These are phyloP conservation scores for Arthonia radiata DNA, from an alignment of 495 filamentous ascomycete species.

Conservation along the genomic window DNA sequence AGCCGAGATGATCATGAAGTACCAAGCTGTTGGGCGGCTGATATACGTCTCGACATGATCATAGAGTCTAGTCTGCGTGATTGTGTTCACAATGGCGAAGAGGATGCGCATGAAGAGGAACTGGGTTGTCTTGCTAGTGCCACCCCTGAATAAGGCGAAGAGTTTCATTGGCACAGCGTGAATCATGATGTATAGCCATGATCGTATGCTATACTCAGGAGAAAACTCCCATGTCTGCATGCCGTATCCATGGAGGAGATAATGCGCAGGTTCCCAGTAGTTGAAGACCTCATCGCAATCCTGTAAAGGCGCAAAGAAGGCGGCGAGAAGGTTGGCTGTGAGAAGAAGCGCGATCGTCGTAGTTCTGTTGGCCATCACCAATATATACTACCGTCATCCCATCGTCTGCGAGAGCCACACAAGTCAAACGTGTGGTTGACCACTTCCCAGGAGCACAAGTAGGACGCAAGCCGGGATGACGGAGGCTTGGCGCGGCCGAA, in stretches of 20 bases:
- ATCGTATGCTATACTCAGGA: conserved; percentile 80
- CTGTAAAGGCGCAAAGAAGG: conserved; percentile 73
- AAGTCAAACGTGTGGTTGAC: too few relatives aligned
- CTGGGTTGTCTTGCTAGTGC: conserved; percentile 34
- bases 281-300: conserved; percentile 99
- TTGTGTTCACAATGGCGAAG: conserved; percentile 51
- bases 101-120: conserved; percentile 67
- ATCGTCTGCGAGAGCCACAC: too few relatives aligned
- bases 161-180: conserved; percentile 50
- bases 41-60: too few relatives aligned
- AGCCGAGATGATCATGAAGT: conserved; percentile 52
- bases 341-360: too few relatives aligned
- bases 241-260: conserved; percentile 76
- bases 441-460: too few relatives aligned
- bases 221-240: conserved; percentile 99
- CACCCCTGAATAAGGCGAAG: too few relatives aligned
- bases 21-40: conserved; percentile 47
- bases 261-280: conserved; percentile 97
- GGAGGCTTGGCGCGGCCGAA: too few relatives aligned
- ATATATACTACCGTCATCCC: too few relatives aligned
- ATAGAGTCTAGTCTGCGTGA: conserved; percentile 62
- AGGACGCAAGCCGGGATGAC: too few relatives aligned
- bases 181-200: conserved; percentile 78
- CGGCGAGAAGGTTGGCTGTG: conserved; percentile 44
- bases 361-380: too few relatives aligned